Evolutionary conservation across 129 eudicot species (phyloP).

Genomic region (Kitagawia praeruptora): DNA sequence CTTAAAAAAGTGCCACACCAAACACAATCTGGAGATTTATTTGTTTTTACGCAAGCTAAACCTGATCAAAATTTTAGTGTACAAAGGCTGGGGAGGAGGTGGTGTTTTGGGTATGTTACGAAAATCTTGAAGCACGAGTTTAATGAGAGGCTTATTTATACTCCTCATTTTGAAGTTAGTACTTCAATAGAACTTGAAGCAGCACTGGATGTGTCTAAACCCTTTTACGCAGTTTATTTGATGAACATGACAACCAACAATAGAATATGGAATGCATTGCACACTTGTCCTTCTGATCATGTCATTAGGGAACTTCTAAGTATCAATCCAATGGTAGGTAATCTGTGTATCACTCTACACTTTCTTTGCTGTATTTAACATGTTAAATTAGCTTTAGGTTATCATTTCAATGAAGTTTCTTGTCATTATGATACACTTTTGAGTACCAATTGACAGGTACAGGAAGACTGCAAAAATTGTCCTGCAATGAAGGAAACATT

Average conservation of each 20-base stretch:
- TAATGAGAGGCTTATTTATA: neutral
- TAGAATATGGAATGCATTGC: conserved; percentile 28
- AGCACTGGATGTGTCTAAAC: neutral
- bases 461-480: conserved; percentile 5
- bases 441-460: neutral
- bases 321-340: conserved; percentile 19
- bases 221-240: conserved; percentile 22
- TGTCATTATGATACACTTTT: neutral
- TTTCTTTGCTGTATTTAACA: neutral
- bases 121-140: neutral
- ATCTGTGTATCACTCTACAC: neutral
- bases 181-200: neutral
- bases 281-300: neutral
- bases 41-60: neutral
- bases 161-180: neutral
- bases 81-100: neutral
- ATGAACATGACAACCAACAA: conserved; percentile 21
- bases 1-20: neutral
- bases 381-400: neutral
- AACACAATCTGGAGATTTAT: neutral
- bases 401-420: too few relatives aligned
- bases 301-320: conserved; percentile 14
- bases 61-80: neutral
- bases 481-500: neutral
- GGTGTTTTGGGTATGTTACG: too few relatives aligned